A percentile compares a stretch with the other conserved stretches of the same genome.
Evolutionary conservation across 192 early-diverging fungal genomes (phyloP).

Genomic region (Linnemannia exigua): DNA sequence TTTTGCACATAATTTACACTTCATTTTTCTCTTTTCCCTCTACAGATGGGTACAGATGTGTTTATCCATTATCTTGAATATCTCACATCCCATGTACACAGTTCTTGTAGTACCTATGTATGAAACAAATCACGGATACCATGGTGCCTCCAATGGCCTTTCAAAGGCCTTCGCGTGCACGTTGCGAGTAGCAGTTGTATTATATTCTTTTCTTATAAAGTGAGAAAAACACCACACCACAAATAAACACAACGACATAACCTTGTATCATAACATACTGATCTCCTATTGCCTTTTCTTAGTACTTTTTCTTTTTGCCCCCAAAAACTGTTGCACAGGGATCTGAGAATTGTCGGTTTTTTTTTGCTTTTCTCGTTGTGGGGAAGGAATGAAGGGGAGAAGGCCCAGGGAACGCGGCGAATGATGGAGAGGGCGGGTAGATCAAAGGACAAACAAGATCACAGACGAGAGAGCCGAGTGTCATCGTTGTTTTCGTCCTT

Average conservation of each 20-base stretch:
- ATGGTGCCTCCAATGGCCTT: background rate
- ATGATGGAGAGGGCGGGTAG: background rate
- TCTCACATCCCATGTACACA: constrained; percentile 28
- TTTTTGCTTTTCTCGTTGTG: background rate
- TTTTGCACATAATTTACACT: constrained; percentile 13
- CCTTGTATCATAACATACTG: background rate
- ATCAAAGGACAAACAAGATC: too few species aligned
- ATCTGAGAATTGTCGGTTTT: background rate
- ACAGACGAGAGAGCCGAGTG: background rate
- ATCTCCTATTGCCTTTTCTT: background rate
- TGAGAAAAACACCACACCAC: background rate
- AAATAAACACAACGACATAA: background rate
- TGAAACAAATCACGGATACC: constrained; percentile 39
- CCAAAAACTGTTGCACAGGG: background rate
- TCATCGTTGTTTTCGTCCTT: background rate
- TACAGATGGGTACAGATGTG: constrained; percentile 1
- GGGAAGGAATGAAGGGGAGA: background rate
- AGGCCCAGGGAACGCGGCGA: background rate
- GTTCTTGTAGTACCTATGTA: constrained; percentile 4
- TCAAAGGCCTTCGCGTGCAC: background rate
- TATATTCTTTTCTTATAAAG: background rate
- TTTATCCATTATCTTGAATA: background rate
- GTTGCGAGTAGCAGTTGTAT: background rate
- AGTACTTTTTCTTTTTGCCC: background rate
- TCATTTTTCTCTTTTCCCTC: background rate